Conservation (phyloP, 2,329 filamentous ascomycete species). For the Ilyonectria robusta region DNA sequence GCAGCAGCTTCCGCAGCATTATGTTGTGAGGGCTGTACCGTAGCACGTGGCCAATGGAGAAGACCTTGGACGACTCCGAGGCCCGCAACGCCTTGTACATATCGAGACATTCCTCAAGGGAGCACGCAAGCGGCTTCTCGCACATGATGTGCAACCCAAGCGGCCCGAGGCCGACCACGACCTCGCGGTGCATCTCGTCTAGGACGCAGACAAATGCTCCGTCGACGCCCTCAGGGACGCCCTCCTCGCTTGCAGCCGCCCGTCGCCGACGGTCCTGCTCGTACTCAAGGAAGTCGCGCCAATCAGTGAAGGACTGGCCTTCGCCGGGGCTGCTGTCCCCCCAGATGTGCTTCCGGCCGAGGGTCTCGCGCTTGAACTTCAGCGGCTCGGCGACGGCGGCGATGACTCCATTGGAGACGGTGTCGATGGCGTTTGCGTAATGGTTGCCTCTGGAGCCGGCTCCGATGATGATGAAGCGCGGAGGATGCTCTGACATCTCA, state of each 20-base stretch:
- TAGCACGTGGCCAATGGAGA: constrained; percentile 94
- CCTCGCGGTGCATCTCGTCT: constrained; percentile 90
- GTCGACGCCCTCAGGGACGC: constrained; percentile 69
- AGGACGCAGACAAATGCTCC: constrained; percentile 78
- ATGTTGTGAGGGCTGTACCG: constrained; percentile 95
- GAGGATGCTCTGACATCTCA: constrained; percentile 63
- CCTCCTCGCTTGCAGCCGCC: constrained; percentile 61
- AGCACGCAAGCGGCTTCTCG: constrained; percentile 93
- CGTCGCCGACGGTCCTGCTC: constrained; percentile 74
- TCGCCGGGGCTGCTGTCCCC: constrained; percentile 62
- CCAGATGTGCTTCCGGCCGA: constrained; percentile 84
- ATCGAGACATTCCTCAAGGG: constrained; percentile 80
- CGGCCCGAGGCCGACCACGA: constrained; percentile 80
- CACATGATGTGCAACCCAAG: constrained; percentile 87
- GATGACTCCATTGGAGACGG: constrained; percentile 77
- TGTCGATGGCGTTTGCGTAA: constrained; percentile 79
- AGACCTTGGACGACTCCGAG: constrained; percentile 64
- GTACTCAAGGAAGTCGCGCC: constrained; percentile 82
- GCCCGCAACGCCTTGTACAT: constrained; percentile 75
- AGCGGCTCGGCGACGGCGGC: constrained; percentile 87
- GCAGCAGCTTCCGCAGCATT: constrained; percentile 82
- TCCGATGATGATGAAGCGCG: constrained; percentile 84
- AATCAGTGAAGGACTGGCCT: constrained; percentile 80
- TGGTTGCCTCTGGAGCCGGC: constrained; percentile 84
- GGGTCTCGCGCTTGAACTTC: constrained; percentile 79